A percentile compares a stretch with the other conserved stretches of the same genome.
phyloP scores from a whole-genome alignment of 805 yeast species.

The Ogataea pini region DNA sequence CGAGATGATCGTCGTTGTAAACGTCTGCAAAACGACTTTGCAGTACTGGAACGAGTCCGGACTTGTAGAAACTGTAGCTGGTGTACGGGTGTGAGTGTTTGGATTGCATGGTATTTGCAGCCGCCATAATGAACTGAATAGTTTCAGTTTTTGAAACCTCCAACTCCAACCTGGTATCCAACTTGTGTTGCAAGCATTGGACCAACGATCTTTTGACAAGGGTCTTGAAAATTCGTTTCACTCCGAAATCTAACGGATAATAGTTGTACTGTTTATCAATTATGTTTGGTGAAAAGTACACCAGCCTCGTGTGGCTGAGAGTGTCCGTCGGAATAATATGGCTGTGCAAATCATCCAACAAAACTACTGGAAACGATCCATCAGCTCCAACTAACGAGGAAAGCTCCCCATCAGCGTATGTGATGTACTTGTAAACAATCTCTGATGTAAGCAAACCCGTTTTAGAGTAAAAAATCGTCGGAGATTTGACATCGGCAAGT shows the following conservation, averaged over 20 bases:
- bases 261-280: slow-evolving; percentile 20
- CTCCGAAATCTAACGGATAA: slow-evolving; percentile 37
- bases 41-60: slow-evolving; percentile 21
- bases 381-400: slow-evolving; percentile 7
- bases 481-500: slow-evolving; percentile 11
- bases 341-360: slow-evolving; percentile 37
- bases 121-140: slow-evolving; percentile 25
- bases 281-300: slow-evolving; percentile 31
- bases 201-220: slow-evolving; percentile 26
- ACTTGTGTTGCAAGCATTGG: slow-evolving; percentile 17
- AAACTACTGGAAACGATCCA: slow-evolving; percentile 27
- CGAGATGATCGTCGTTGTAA: slow-evolving; percentile 11
- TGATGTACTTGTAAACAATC: slow-evolving; percentile 28
- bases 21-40: slow-evolving; percentile 3
- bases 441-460: slow-evolving; percentile 31
- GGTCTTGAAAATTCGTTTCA: slow-evolving; percentile 36
- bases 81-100: slow-evolving; percentile 17
- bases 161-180: not conserved
- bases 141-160: slow-evolving; percentile 23
- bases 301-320: slow-evolving; percentile 31
- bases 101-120: slow-evolving; percentile 19
- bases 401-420: slow-evolving; percentile 19
- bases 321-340: slow-evolving; percentile 38
- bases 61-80: slow-evolving; percentile 25
- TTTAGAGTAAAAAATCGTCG: slow-evolving; percentile 24